Percentiles rank a stretch among this genome's conserved stretches.
Conservation (phyloP, 345 rosid genomes). For the Luvunga scandens region DNA sequence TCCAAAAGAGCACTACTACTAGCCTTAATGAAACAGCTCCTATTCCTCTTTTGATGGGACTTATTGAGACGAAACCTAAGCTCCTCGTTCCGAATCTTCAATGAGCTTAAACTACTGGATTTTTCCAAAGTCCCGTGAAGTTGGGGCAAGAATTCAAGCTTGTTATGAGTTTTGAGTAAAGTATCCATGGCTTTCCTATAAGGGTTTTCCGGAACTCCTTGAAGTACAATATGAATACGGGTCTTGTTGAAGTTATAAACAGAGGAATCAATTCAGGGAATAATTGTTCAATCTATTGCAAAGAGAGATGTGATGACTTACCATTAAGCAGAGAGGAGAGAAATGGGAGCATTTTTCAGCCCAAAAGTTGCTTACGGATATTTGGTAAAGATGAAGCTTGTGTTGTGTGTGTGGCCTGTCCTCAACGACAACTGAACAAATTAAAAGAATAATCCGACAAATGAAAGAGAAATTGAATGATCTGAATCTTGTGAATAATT, state of each 20-base stretch:
- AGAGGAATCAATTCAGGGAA: neutral
- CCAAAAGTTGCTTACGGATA: neutral
- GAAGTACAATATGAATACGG: neutral
- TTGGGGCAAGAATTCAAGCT: conserved; percentile 60
- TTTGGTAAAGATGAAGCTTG: neutral
- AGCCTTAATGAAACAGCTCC: conserved; percentile 37
- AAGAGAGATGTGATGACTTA: neutral
- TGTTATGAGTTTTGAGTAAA: conserved; percentile 66
- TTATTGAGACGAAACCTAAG: conserved; percentile 50
- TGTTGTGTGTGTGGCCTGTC: neutral
- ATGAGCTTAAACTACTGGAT: conserved; percentile 33
- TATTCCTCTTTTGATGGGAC: conserved; percentile 26
- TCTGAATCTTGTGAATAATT: too few relatives aligned
- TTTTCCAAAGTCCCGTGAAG: conserved; percentile 56
- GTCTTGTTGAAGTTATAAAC: neutral
- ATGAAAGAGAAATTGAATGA: too few relatives aligned
- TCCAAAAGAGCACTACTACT: conserved; percentile 68
- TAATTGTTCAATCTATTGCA: neutral
- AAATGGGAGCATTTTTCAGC: neutral
- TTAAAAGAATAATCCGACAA: neutral
- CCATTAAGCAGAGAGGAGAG: neutral
- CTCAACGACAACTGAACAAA: neutral
- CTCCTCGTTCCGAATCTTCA: conserved; percentile 34
- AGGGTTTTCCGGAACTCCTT: neutral
- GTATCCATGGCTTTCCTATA: conserved; percentile 58